Percentiles rank a stretch among this genome's conserved stretches.
Evolutionary conservation across 495 filamentous ascomycete species (phyloP).

Genomic region (Pyrenopolyporus hunteri): DNA sequence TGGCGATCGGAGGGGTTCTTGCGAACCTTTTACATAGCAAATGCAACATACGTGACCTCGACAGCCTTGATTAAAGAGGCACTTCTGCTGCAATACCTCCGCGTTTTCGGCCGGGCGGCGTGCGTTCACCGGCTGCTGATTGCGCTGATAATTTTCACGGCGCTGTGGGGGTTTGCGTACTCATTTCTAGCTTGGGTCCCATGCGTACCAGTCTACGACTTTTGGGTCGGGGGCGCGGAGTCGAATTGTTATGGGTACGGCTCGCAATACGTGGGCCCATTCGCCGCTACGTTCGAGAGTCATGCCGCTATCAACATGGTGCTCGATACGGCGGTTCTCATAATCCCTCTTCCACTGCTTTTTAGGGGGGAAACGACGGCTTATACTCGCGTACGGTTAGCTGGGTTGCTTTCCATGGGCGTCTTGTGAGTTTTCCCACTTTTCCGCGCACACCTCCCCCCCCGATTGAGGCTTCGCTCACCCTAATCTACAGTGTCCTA

Average conservation of each 20-base stretch:
- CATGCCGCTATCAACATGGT: conserved; percentile 44
- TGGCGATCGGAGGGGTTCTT: conserved; percentile 28
- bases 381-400: conserved; percentile 30
- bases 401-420: conserved; percentile 42
- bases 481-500: conserved; percentile 33
- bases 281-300: conserved; percentile 42
- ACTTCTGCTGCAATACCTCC: conserved; percentile 46
- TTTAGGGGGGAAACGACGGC: conserved; percentile 33
- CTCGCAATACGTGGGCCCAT: conserved; percentile 22
- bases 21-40: conserved; percentile 41
- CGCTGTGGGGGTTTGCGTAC: conserved; percentile 42
- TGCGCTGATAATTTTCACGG: conserved; percentile 30
- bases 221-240: conserved; percentile 25
- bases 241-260: conserved; percentile 41
- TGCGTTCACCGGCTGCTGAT: conserved; percentile 29
- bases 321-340: conserved; percentile 42
- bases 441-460: background rate
- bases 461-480: background rate
- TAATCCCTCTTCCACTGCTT: conserved; percentile 43
- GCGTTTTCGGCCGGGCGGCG: conserved; percentile 35
- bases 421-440: conserved; percentile 30
- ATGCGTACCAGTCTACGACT: conserved; percentile 36
- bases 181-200: conserved; percentile 45
- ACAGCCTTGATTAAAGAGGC: conserved; percentile 45
- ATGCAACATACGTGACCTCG: conserved; percentile 39